A percentile compares a stretch with the other conserved stretches of the same genome.
phyloP scores from a whole-genome alignment of 352 stramenopile species.

The Pythium sp. region DNA sequence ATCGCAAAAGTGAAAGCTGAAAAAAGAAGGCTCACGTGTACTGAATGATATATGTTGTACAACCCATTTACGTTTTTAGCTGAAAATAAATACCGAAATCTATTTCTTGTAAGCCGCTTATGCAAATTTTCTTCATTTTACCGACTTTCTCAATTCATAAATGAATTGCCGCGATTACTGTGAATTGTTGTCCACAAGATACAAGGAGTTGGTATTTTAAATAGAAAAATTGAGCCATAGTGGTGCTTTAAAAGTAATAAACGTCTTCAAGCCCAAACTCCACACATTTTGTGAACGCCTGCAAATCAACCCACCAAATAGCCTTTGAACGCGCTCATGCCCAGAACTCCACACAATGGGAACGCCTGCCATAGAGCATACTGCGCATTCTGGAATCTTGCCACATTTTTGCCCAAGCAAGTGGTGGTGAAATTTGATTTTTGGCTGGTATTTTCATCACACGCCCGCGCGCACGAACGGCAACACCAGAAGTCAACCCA shows the following conservation, averaged over 20 bases:
- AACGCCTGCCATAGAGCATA: not conserved
- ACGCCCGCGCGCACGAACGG: not conserved
- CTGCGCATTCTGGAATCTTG: not conserved
- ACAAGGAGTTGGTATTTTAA: no score
- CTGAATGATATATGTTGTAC: no score
- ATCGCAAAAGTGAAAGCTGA: not conserved
- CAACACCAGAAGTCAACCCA: slow-evolving; percentile 1
- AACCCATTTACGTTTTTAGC: no score
- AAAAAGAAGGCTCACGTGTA: no score
- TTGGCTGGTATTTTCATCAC: not conserved
- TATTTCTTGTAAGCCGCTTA: not conserved
- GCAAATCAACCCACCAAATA: no score
- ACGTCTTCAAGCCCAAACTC: no score
- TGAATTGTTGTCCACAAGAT: not conserved
- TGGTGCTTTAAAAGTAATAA: no score
- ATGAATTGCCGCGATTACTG: not conserved
- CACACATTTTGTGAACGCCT: no score
- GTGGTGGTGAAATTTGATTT: not conserved
- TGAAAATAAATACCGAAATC: not conserved
- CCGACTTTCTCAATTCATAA: not conserved
- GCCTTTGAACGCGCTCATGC: no score
- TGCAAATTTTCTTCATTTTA: not conserved
- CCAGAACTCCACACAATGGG: no score
- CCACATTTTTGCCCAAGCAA: not conserved
- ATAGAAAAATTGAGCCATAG: no score